Evolutionary conservation across 2,329 filamentous ascomycete genomes (phyloP), one percentile per base, ranked within the genome.

Genomic region (Alternaria sp.): DNA sequence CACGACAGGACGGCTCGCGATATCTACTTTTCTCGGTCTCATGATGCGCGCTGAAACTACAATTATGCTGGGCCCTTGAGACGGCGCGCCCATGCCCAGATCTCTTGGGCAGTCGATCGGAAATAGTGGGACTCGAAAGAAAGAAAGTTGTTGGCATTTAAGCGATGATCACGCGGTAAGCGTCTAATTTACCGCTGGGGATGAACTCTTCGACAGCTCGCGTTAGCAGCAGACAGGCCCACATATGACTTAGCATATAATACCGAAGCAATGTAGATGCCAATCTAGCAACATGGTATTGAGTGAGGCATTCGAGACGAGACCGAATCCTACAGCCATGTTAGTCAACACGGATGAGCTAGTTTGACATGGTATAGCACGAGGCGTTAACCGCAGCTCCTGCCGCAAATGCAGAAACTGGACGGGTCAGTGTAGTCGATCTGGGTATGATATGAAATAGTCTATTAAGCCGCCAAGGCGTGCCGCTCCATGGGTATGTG

Each of bases 391-490:
- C 18, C 52, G 41, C 41, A 54, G 30, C 52, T 54, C 32, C 27
- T 52, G 34, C 36, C 50, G 50, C 50, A 52, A 22, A 34, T 27
- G 14, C 32, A 38, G 46, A 50, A 38, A 46, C 51, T 44, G 20
- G 32, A 38, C 27, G 48, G 46, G 40, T 27, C 53, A 32, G 32
- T 51, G 46, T 27, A 36, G 43, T 30, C 46, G 52, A 56, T 51
- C 53, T 60, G 38, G 36, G 53, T 28, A 57, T 58, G 65, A 53
- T 59, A 54, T 57, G 46, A 66, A 72, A 49, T 68, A 67, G 59
- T 74, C 64, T 71, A 73, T 73, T 70, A 58, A 70, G 66, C 66
- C 75, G 68, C 69, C 66, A 68, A 69, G 61, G 48, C 67, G 60
- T 62, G 59, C 57, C 63, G 66, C 49, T 62, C 51, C 58, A 41